Evolutionary conservation across 2,329 filamentous ascomycete species (phyloP), one percentile per base, ranked within the genome.

Genomic region (Clathrospora elynae): DNA sequence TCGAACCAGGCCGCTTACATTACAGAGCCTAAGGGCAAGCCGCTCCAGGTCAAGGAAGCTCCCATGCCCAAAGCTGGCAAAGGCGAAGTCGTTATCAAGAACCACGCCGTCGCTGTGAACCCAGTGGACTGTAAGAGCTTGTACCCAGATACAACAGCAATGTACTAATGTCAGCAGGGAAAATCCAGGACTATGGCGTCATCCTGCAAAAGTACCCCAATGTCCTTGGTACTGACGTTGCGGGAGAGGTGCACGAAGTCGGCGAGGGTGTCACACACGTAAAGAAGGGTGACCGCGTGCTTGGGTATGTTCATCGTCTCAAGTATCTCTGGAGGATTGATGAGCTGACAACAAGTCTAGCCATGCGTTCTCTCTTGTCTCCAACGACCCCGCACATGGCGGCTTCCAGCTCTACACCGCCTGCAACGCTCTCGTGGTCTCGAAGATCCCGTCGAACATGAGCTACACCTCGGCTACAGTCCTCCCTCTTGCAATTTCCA

Each of bases 221-320:
- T 11, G 51, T 73, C 20, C 46, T 70, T 5, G 76, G 75, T 8
- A 57, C 51, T 7, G 75, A 78, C 49, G 62, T 75, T 10, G 73
- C 75, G 2, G 75, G 75, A 9, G 71, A 75, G 51, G 67, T 78
- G 2, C 53, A 73, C 16, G 73, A 76, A 48, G 64, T 78, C 5
- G 77, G 76, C 2, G 61, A 70, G n/a, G 64, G 62, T 6, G 75
- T 78, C 4, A 70, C 68, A 5, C 67, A 74, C 7, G 71, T 76
- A 51, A 64, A 71, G 39, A 66, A 71, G 13, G 75, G 75, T 2
- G 70, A 76, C 44, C 70, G 75, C 17, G 75, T 78, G 4, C 59
- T 73, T 18, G 75, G 54, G 61, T 66, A 46, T 12, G 48, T 46
- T n/a, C n/a, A 13, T 9, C 18, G 10, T 11, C 19, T n/a, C 19